Evolutionary conservation across 305 asterid genomes (phyloP).

Genomic region (Fraxinus latifolia): DNA sequence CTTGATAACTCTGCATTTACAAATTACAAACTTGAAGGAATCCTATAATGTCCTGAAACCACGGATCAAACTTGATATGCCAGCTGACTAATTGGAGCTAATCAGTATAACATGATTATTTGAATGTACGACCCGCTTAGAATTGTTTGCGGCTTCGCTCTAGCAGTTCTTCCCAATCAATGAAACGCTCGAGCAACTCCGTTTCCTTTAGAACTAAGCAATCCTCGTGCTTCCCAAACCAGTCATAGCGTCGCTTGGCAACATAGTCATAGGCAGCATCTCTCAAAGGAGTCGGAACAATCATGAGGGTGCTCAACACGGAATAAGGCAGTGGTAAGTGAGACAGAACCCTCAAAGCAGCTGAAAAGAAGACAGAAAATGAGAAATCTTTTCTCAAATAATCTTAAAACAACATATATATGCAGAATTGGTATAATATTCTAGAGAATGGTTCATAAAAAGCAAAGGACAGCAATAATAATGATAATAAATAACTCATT

Average conservation of each 20-base stretch:
- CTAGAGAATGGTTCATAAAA: not conserved
- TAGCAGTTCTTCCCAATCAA: constrained; percentile 76
- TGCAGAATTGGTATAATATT: not conserved
- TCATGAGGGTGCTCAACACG: constrained; percentile 54
- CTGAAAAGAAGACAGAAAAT: constrained; percentile 40
- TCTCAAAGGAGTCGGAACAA: constrained; percentile 69
- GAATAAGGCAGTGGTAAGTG: constrained; percentile 75
- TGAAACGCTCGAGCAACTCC: constrained; percentile 75
- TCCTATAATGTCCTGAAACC: not conserved
- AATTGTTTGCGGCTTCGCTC: constrained; percentile 43
- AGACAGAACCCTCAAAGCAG: constrained; percentile 74
- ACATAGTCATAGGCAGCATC: constrained; percentile 74
- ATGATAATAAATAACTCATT: not conserved
- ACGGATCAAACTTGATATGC: not conserved
- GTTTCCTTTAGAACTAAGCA: constrained; percentile 74
- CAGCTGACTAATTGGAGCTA: not conserved
- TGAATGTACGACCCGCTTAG: constrained; percentile 24
- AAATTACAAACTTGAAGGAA: constrained; percentile 2
- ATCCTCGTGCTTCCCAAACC: constrained; percentile 74
- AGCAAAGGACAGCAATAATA: not conserved
- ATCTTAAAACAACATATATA: not conserved
- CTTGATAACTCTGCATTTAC: constrained; percentile 5
- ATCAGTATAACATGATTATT: not conserved
- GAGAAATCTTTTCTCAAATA: not conserved
- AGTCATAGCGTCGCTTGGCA: constrained; percentile 66